phyloP scores from a whole-genome alignment of 225 moss, liverwort and hornwort species.

The Pseudisothecium myosuroides region DNA sequence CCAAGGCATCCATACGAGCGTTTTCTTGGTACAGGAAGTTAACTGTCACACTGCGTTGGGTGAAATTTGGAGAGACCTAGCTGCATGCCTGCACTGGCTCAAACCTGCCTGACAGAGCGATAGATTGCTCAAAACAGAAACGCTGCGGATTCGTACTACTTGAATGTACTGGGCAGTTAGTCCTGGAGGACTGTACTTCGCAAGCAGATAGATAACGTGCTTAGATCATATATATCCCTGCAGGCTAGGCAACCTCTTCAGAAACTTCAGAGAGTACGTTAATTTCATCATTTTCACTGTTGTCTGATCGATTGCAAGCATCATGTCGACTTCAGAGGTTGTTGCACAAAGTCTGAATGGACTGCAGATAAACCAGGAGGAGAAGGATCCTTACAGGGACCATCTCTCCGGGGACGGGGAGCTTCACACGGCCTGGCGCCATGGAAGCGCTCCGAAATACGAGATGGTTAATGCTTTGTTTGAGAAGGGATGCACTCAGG shows the following conservation, averaged over 20 bases:
- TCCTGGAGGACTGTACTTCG: neutral
- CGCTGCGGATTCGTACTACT: no score
- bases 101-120: no score
- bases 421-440: slow-evolving; percentile 51
- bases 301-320: neutral
- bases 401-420: slow-evolving; percentile 34
- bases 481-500: slow-evolving; percentile 51
- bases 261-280: neutral
- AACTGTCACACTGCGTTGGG: neutral
- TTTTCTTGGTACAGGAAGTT: neutral
- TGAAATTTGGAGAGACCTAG: neutral
- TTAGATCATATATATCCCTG: neutral
- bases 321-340: neutral
- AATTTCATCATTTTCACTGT: neutral
- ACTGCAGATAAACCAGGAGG: neutral
- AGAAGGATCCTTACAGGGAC: slow-evolving; percentile 39
- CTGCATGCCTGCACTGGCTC: neutral
- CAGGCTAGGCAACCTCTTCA: no score
- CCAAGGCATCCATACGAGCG: neutral
- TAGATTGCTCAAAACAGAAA: no score
- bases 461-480: slow-evolving; percentile 43
- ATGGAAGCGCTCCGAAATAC: slow-evolving; percentile 52
- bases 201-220: neutral
- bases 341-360: neutral
- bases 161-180: neutral